Base-by-base conservation (phyloP, 2,329 filamentous ascomycete species). In the Chrysoporthe deuterocubensis region DNA sequence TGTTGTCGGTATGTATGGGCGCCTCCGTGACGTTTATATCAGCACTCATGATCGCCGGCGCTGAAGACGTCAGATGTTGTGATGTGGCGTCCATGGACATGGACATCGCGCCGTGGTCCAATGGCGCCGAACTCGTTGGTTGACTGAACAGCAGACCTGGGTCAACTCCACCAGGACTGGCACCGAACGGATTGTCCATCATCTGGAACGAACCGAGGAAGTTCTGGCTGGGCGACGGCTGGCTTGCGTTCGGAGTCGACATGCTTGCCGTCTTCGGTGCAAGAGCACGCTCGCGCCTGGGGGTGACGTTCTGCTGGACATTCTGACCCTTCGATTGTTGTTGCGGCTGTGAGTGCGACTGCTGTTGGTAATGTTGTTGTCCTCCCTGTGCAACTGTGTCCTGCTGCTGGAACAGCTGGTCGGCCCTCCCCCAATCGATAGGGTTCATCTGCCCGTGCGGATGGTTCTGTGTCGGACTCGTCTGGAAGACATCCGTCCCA, bases 111-210 rank as follows among this genome's bases (percentile, higher is more conserved):
- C 54, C 42, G 52, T 75, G 69, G 52, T 84, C 80, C 78, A 85
- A 81, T 64, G 76, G 74, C 3, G 84, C 82, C 26, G 84, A 84
- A 14, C 81, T 81, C 34, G 85, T 83, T 13, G 82, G 65, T 50
- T 69, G 81, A 70, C 83, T 85, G 73, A 87, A 86, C 8, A 90
- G 77, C 18, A 90, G 78, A 8, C 85, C 87, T 1, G 88, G 88
- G 71, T 90, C 81, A 6, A 90, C 87, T n/a, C 81, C 84, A 40
- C 76, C 79, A 6, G 82, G 78, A 59, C 77, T 81, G 48, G 84
- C 79, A 34, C 81, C 78, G 71, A 89, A 89, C 0, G 84, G 80
- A 65, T 65, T 82, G 9, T 86, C 84, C 62, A 83, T 76, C 4
- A 79, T 75, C 40, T 80, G 74, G 69, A 84, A 86, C 6, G 80